Percentiles rank a stretch among this genome's conserved stretches.
phyloP scores from a whole-genome alignment of 495 filamentous ascomycete genomes.

The Parachaetomium inaequale region DNA sequence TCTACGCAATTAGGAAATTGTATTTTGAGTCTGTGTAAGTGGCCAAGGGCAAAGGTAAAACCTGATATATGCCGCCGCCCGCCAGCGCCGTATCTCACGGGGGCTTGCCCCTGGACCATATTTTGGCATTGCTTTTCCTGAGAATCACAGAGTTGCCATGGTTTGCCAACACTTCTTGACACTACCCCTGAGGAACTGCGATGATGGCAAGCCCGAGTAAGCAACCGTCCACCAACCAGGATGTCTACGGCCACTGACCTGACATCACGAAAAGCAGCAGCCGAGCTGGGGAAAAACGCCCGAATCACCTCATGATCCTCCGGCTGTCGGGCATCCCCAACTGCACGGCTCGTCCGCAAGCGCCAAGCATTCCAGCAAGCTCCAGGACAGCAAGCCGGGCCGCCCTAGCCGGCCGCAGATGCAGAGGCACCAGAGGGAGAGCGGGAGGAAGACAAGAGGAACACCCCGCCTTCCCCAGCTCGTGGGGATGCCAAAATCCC shows the following conservation, averaged over 20 bases:
- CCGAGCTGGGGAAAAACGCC: background rate
- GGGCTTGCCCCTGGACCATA: background rate
- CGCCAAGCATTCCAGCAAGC: background rate
- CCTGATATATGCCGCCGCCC: background rate
- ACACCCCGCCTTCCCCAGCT: background rate
- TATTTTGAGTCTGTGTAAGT: conserved; percentile 5
- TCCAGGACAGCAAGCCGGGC: background rate
- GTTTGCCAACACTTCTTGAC: background rate
- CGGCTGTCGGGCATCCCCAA: background rate
- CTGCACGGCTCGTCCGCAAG: background rate
- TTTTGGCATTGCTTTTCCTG: background rate
- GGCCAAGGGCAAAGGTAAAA: background rate
- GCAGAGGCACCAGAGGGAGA: background rate
- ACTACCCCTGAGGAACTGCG: background rate
- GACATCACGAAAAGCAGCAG: too few species aligned
- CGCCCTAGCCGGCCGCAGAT: conserved; percentile 8
- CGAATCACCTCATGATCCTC: background rate
- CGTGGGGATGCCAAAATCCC: conserved; percentile 8
- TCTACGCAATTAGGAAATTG: conserved; percentile 11
- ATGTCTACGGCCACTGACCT: background rate
- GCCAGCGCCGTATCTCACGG: background rate
- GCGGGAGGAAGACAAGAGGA: background rate
- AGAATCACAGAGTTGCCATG: background rate
- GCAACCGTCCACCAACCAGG: background rate
- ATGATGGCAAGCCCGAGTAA: background rate